A percentile compares a stretch with the other conserved stretches of the same genome.
Conservation (phyloP, 169 alveolate genomes). For the Plasmodium blacklocki region DNA sequence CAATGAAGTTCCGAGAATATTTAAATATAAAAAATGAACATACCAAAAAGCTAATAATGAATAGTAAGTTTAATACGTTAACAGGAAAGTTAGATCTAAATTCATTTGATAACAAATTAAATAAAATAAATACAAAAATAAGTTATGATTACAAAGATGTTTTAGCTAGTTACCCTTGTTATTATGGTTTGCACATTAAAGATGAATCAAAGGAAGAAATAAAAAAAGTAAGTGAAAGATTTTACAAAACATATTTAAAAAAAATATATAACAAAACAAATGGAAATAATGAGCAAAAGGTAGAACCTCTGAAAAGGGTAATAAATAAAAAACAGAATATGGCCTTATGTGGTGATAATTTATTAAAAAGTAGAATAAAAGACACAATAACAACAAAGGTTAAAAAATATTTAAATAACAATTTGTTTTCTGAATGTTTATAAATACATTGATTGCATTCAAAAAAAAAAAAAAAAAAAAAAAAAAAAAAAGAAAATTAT, state of each 20-base stretch:
- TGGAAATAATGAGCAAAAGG: background rate
- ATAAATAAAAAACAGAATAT: slow-evolving; percentile 36
- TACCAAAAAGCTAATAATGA: slow-evolving; percentile 40
- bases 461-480: too few species aligned
- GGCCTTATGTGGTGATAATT: slow-evolving; percentile 60
- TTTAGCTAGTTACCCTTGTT: slow-evolving; percentile 20
- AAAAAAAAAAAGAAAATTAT: background rate
- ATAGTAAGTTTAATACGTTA: slow-evolving; percentile 39
- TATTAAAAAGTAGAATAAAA: slow-evolving; percentile 29
- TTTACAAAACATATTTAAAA: background rate
- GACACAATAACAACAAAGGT: slow-evolving; percentile 24
- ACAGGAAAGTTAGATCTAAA: slow-evolving; percentile 65
- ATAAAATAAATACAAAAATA: slow-evolving; percentile 4
- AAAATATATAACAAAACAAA: background rate
- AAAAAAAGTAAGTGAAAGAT: background rate
- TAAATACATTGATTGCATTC: background rate
- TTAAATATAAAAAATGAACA: slow-evolving; percentile 46
- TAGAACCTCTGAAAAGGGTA: slow-evolving; percentile 11
- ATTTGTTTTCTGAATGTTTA: background rate
- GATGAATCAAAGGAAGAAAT: background rate
- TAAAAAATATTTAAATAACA: slow-evolving; percentile 29
- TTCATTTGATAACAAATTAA: slow-evolving; percentile 10
- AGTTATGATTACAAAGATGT: slow-evolving; percentile 41
- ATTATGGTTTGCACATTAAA: slow-evolving; percentile 15
- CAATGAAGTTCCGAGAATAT: slow-evolving; percentile 41